These are phyloP conservation scores for Nyssa sinensis DNA, from an alignment of 148 eudicot species.

Conservation along the genomic window DNA sequence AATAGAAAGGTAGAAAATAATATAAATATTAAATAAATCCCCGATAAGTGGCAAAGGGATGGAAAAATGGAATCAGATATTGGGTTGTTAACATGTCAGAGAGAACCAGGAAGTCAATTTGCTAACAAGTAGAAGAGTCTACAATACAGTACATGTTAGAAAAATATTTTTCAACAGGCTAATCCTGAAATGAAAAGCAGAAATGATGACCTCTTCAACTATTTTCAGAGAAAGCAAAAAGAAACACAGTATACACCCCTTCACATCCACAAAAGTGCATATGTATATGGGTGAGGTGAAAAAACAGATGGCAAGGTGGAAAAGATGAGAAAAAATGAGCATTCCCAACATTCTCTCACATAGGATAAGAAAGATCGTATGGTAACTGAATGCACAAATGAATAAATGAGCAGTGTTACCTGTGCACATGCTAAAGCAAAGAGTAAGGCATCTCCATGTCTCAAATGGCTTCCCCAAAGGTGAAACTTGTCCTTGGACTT, in stretches of 20 bases:
- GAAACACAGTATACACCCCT: not conserved
- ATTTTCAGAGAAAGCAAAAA: not conserved
- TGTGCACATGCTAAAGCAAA: slow-evolving; percentile 92
- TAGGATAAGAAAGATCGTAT: not conserved
- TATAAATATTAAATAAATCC: not conserved
- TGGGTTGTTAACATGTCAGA: not conserved
- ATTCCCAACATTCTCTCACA: not conserved
- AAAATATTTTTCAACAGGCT: not conserved
- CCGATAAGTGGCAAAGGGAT: not conserved
- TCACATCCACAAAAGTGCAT: not conserved
- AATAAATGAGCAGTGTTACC: slow-evolving; percentile 38
- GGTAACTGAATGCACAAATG: not conserved
- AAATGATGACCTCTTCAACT: not conserved
- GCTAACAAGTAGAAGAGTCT: not conserved
- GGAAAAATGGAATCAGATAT: not conserved
- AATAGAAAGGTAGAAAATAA: not conserved
- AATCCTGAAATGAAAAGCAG: not conserved
- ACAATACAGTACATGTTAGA: not conserved
- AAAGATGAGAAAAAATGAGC: not conserved
- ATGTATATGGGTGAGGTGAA: not conserved
- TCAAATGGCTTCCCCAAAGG: slow-evolving; percentile 93
- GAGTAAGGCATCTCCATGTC: slow-evolving; percentile 89
- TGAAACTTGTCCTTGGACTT: slow-evolving; percentile 94
- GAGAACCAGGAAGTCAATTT: not conserved
- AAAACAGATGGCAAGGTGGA: not conserved